A percentile compares a stretch with the other conserved stretches of the same genome.
These are phyloP conservation scores for Ilyonectria mors-panacis DNA, from an alignment of 2,329 filamentous ascomycete species.

Conservation along the genomic window DNA sequence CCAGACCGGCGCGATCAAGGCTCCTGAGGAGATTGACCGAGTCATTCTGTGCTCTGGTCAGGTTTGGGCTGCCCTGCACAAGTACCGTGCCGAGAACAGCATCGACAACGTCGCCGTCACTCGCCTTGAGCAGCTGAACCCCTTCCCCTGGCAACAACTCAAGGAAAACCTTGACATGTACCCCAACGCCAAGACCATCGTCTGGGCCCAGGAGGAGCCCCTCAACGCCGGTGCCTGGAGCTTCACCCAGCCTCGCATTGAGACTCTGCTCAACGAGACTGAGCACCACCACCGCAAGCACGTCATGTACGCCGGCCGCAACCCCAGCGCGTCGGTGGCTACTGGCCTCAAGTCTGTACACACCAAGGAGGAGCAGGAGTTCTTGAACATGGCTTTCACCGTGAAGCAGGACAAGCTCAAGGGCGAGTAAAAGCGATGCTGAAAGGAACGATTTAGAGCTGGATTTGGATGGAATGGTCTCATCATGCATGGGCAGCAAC, in stretches of 20 bases:
- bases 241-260: constrained; percentile 96
- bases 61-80: constrained; percentile 90
- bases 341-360: constrained; percentile 92
- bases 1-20: constrained; percentile 79
- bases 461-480: constrained; percentile 34
- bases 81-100: constrained; percentile 89
- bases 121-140: constrained; percentile 96
- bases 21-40: constrained; percentile 90
- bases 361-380: constrained; percentile 91
- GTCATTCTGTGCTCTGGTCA: constrained; percentile 96
- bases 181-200: constrained; percentile 96
- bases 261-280: constrained; percentile 95
- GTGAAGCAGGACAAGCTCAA: constrained; percentile 79
- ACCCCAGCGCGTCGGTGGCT: constrained; percentile 93
- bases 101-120: constrained; percentile 94
- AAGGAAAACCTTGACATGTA: constrained; percentile 97
- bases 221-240: constrained; percentile 98
- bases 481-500: constrained; percentile 33
- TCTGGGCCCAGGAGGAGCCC: constrained; percentile 98
- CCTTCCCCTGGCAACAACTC: constrained; percentile 98
- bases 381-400: constrained; percentile 77
- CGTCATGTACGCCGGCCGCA: constrained; percentile 96
- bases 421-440: constrained; percentile 66
- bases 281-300: constrained; percentile 94
- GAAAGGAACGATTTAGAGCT: constrained; percentile 21